phyloP scores from a whole-genome alignment of 177 flowering plant genomes.

The Vitis hybrid region DNA sequence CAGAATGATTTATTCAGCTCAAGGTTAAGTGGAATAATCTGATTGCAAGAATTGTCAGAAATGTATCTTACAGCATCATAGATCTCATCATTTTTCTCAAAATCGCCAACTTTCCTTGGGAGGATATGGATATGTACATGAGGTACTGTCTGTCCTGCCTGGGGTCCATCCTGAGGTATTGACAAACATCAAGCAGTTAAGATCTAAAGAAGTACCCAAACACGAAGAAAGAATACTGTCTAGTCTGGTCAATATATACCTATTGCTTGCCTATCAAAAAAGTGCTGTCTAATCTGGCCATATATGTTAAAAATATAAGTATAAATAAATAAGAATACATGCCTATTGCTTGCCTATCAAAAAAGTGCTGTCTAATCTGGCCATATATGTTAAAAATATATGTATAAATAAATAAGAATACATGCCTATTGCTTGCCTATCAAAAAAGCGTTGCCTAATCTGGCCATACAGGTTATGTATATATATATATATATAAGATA shows the following conservation, averaged over 20 bases:
- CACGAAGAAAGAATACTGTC: no score
- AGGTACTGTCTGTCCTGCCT: conserved; percentile 92
- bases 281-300: neutral
- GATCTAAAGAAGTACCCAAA: neutral
- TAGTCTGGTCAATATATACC: no score
- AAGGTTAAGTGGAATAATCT: neutral
- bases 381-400: neutral
- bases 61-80: conserved; percentile 76
- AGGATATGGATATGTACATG: conserved; percentile 87
- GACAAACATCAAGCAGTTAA: conserved; percentile 4
- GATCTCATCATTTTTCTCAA: conserved; percentile 81
- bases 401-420: no score
- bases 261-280: no score
- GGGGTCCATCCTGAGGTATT: conserved; percentile 74
- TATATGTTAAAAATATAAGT: neutral
- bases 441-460: no score
- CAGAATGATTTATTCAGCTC: neutral
- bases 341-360: no score
- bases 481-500: neutral
- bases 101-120: conserved; percentile 75
- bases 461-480: no score
- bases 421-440: no score
- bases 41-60: neutral
- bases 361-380: neutral
- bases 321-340: neutral